Percentiles rank a stretch among this genome's conserved stretches.
These are phyloP conservation scores for Tremellales sp. DNA, from an alignment of 1,284 basidiomycete genomes.

Conservation along the genomic window DNA sequence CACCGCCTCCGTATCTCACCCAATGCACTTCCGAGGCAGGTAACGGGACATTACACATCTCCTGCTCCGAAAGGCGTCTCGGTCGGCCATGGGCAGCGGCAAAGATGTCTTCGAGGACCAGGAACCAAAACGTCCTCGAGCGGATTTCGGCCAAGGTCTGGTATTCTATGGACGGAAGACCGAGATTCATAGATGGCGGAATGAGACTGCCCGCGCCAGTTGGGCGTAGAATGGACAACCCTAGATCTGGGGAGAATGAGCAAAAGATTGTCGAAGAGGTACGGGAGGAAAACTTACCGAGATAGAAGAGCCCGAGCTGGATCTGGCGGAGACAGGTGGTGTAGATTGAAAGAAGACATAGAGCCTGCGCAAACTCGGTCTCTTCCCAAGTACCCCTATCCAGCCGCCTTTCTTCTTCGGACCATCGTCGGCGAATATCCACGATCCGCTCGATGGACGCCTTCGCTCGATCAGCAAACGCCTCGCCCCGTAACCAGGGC, in stretches of 20 bases:
- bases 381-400: conserved; percentile 45
- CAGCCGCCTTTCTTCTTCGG: conserved; percentile 27
- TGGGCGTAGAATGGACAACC: conserved; percentile 35
- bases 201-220: conserved; percentile 16
- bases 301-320: conserved; percentile 43
- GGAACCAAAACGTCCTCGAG: conserved; percentile 46
- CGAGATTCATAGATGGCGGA: conserved; percentile 24
- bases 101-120: conserved; percentile 45
- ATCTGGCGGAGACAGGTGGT: conserved; percentile 46
- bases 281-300: too few relatives aligned
- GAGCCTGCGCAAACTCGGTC: conserved; percentile 48
- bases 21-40: conserved; percentile 42
- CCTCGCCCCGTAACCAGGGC: conserved; percentile 36
- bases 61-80: conserved; percentile 34
- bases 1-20: conserved; percentile 40
- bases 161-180: conserved; percentile 30
- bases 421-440: conserved; percentile 28
- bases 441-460: conserved; percentile 32
- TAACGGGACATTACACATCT: conserved; percentile 39
- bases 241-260: too few relatives aligned
- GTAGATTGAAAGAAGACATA: conserved; percentile 46
- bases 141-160: conserved; percentile 40
- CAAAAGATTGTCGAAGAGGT: too few relatives aligned
- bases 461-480: conserved; percentile 41
- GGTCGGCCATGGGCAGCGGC: conserved; percentile 37